Evolutionary conservation across 495 filamentous ascomycete species (phyloP), one percentile per base, ranked within the genome.

Genomic region (Podospora bellae-mahoneyi): DNA sequence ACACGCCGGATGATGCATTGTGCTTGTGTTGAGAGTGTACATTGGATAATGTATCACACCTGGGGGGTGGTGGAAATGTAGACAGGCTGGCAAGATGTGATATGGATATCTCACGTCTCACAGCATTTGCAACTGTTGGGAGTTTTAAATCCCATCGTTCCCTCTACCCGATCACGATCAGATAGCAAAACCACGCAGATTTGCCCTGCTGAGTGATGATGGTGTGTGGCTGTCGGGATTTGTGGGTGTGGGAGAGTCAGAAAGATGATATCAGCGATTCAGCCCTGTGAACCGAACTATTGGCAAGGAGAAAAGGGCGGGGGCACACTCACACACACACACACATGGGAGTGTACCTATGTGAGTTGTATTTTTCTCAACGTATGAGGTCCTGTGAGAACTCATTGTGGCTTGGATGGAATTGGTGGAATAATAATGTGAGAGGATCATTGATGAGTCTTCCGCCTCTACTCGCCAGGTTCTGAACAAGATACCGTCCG

Each of bases 61-160:
- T 23, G 23, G 23, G 23, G 23, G 23, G 23, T 23, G 23, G 34
- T 39, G 34, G 34, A 39, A 39, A 39, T 39, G 34, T 39, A 48
- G 13, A 16, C 39, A 48, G 15, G 7, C 6, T 9, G 15, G 5
- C 2, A 48, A 10, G 7, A 39, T 48, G 39, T 48, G 39, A 13
- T 48, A 48, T 48, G 39, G 39, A 26, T 30, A 59, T 28, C 59
- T 61, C 20, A 61, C 59, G 59, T 61, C 59, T 61, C 59, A 61
- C 59, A 32, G 27, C 59, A 61, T 48, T 48, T 16, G 39, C 23
- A 10, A 10, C 15, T 48, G 39, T 48, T 48, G 39, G 39, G 30
- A 7, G 30, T 4, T 6, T 32, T 32, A 48, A 48, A 48, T 48
- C 39, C 39, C 39, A 48, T 48, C 34, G 10, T 39, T 39, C 34